Evolutionary conservation across 2,329 filamentous ascomycete genomes (phyloP), one percentile per base, ranked within the genome.

Genomic region (Hymenoscyphus occultus): DNA sequence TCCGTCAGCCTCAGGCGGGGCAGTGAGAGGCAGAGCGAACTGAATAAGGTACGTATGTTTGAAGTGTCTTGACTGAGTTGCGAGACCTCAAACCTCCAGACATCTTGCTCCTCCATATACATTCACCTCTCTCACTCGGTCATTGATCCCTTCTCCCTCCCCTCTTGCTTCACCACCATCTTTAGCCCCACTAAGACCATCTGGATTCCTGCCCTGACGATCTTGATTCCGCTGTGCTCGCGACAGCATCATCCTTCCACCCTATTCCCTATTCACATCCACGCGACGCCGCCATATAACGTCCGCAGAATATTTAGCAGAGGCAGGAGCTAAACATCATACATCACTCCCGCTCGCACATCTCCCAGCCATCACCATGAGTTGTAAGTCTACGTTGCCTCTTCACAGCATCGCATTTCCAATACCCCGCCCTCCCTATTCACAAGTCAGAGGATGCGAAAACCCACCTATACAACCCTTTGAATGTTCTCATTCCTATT

Each of bases 341-440:
- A 1, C 32, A 56, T 35, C 7, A 6, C n/a, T 56, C 48, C 5
- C 32, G 12, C 9, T 31, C 51, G 60, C 60, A 62, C 14, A 62
- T 40, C 31, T 14, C 32, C 31, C 31, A 70, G 12, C 68, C 72
- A 70, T 63, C 69, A 73, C 70, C 65, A 75, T 75, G 74, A 75
- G 74, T 68, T 75, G 74, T 75, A 65, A 73, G 72, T 75, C 62
- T 31, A 9, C 56, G 7, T 32, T 39, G 56, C 58, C 62, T 64
- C 63, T 66, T 56, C 66, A 59, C 61, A 63, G 16, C 22, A 35
- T 57, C 6, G 28, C 35, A 45, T 57, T 54, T 60, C 62, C 22
- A 39, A 39, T 56, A 58, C 56, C 40, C 32, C 51, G 39, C 57
- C 28, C 31, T 60, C 48, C 59, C 48, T 45, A 28, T 60, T 59